A percentile compares a stretch with the other conserved stretches of the same genome.
phyloP scores from a whole-genome alignment of 768 basidiomycete genomes.

The Suillus spraguei region DNA sequence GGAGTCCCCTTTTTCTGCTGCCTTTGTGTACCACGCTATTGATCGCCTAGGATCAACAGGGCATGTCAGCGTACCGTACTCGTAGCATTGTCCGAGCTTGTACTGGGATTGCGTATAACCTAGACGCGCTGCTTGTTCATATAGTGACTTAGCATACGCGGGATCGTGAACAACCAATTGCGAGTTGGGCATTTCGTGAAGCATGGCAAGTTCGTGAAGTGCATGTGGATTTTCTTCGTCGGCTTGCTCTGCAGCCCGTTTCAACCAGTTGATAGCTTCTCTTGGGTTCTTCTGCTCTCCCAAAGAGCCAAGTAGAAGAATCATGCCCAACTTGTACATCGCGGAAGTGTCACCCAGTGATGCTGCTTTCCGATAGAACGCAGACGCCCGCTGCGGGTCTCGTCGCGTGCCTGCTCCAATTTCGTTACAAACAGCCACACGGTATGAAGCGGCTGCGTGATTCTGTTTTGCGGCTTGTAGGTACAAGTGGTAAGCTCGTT shows the following conservation, averaged over 20 bases:
- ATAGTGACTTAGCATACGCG: slow-evolving; percentile 79
- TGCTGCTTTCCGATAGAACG: slow-evolving; percentile 96
- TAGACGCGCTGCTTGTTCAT: slow-evolving; percentile 88
- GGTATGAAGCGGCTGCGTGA: slow-evolving; percentile 91
- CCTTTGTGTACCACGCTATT: slow-evolving; percentile 99
- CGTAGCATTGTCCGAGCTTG: slow-evolving; percentile 94
- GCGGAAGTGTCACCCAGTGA: slow-evolving; percentile 96
- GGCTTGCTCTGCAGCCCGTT: slow-evolving; percentile 93
- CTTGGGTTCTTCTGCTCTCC: slow-evolving; percentile 84
- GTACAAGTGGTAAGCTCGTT: slow-evolving; percentile 96
- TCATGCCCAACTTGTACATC: slow-evolving; percentile 99
- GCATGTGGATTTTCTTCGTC: slow-evolving; percentile 99
- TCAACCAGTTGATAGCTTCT: slow-evolving; percentile 94
- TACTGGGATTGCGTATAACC: slow-evolving; percentile 94
- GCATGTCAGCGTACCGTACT: slow-evolving; percentile 87
- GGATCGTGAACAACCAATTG: slow-evolving; percentile 78
- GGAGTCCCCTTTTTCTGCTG: slow-evolving; percentile 93
- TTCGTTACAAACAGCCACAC: slow-evolving; percentile 98
- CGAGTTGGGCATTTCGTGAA: slow-evolving; percentile 74
- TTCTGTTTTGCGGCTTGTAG: slow-evolving; percentile 98
- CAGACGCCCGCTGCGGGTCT: slow-evolving; percentile 86
- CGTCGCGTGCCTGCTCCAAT: slow-evolving; percentile 94
- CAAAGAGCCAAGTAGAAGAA: slow-evolving; percentile 82
- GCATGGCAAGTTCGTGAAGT: slow-evolving; percentile 88
- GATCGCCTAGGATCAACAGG: slow-evolving; percentile 91